A percentile compares a stretch with the other conserved stretches of the same genome.
Conservation (phyloP, 2,329 filamentous ascomycete genomes). For the Fusarium camptoceras region DNA sequence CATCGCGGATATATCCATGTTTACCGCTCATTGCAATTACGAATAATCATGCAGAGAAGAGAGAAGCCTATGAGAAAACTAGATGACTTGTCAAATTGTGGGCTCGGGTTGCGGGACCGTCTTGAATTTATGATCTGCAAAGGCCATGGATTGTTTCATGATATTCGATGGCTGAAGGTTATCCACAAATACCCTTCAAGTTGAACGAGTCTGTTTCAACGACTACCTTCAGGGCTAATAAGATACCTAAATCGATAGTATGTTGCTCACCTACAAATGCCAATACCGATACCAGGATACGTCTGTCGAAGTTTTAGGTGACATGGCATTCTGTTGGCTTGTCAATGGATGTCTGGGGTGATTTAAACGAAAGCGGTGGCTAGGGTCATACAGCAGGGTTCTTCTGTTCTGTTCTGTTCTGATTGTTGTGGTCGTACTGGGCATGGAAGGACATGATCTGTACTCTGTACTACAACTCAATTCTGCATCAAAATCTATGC, state of each 20-base stretch:
- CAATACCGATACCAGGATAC: background rate
- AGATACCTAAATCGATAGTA: background rate
- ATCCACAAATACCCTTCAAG: conserved; percentile 18
- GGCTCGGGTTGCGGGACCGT: conserved; percentile 18
- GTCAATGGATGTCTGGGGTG: background rate
- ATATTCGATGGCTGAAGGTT: conserved; percentile 14
- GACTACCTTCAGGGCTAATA: background rate
- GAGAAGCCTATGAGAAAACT: conserved; percentile 7
- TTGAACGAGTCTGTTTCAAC: conserved; percentile 9
- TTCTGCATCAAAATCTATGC: conserved; percentile 19
- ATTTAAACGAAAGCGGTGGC: conserved; percentile 9
- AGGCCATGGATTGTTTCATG: conserved; percentile 17
- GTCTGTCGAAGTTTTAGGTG: background rate
- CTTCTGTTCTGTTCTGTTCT: background rate
- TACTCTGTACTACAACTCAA: conserved; percentile 21
- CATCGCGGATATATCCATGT: background rate
- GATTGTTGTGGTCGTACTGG: background rate
- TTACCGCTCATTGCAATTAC: background rate
- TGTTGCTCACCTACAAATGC: background rate
- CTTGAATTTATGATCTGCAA: conserved; percentile 24
- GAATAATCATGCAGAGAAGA: background rate
- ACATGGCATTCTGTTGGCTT: background rate
- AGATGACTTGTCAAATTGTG: conserved; percentile 18
- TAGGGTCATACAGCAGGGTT: background rate
- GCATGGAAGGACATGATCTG: background rate